These are phyloP conservation scores for Pseudoturritis turrita DNA, from an alignment of 345 rosid species.

Conservation along the genomic window DNA sequence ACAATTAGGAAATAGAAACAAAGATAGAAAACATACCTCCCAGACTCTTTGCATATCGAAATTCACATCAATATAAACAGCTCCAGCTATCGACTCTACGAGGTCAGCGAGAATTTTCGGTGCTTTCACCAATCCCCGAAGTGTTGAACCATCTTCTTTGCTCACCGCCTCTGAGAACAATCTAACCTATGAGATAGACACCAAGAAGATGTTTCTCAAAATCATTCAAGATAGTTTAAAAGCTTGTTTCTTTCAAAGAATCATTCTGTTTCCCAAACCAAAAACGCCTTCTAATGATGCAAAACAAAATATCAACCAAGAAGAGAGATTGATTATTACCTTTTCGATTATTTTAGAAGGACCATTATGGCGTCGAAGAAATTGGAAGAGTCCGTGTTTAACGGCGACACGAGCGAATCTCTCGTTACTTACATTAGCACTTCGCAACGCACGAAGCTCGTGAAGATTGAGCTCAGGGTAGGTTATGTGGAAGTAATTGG, in stretches of 20 bases:
- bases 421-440: conserved; percentile 52
- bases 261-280: too few species aligned
- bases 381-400: conserved; percentile 34
- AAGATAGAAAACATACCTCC: conserved; percentile 41
- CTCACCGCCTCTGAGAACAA: conserved; percentile 42
- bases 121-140: conserved; percentile 50
- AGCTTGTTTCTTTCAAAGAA: too few species aligned
- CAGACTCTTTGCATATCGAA: conserved; percentile 49
- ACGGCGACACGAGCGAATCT: conserved; percentile 66
- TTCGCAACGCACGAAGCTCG: conserved; percentile 36
- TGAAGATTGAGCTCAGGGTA: conserved; percentile 44
- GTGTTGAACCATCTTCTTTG: conserved; percentile 48
- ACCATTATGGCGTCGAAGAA: conserved; percentile 31
- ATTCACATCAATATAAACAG: conserved; percentile 50
- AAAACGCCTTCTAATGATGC: too few species aligned
- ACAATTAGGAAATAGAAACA: neutral
- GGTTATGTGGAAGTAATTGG: conserved; percentile 35
- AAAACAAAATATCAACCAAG: too few species aligned
- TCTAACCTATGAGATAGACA: conserved; percentile 36
- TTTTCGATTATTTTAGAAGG: conserved; percentile 25
- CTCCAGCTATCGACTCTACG: conserved; percentile 68
- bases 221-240: too few species aligned
- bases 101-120: conserved; percentile 68
- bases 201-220: too few species aligned
- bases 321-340: conserved; percentile 35